Percentiles rank a stretch among this genome's conserved stretches.
Conservation (phyloP, 257 asterid genomes). For the Vinca minor region DNA sequence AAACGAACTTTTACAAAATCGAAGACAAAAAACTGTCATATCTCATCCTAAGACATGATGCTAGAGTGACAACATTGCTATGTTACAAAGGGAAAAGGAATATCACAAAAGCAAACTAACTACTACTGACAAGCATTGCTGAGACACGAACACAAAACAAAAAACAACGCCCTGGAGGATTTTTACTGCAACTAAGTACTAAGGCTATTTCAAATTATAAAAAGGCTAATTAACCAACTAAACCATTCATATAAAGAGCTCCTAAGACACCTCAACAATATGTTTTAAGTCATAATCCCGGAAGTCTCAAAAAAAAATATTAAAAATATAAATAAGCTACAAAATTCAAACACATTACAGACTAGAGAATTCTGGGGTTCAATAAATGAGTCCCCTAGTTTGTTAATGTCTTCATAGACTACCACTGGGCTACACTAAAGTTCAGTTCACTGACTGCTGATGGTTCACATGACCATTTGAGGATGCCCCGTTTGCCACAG, state of each 20-base stretch:
- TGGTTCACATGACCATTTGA: constrained; percentile 63
- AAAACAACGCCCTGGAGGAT: too few species aligned
- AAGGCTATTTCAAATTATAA: too few species aligned
- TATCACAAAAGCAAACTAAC: too few species aligned
- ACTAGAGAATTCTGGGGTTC: constrained; percentile 9
- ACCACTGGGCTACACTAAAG: constrained; percentile 12
- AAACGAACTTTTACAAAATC: too few species aligned
- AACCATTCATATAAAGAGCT: not conserved
- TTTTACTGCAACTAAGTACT: too few species aligned
- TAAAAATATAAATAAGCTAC: constrained; percentile 41
- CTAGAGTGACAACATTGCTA: too few species aligned
- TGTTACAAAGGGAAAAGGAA: too few species aligned
- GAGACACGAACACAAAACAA: too few species aligned
- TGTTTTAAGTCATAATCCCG: constrained; percentile 15
- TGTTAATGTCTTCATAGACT: constrained; percentile 24
- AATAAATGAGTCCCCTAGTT: constrained; percentile 30
- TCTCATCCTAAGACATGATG: too few species aligned
- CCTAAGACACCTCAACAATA: constrained; percentile 7
- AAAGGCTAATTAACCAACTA: too few species aligned
- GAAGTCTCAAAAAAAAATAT: constrained; percentile 2
- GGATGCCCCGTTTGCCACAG: constrained; percentile 42
- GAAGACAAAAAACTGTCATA: too few species aligned
- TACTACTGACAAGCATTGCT: too few species aligned
- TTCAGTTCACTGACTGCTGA: constrained; percentile 67
- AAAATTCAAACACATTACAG: constrained; percentile 44